Base-by-base conservation (phyloP, 371 early-diverging fungal species). In the Nematocida major region DNA sequence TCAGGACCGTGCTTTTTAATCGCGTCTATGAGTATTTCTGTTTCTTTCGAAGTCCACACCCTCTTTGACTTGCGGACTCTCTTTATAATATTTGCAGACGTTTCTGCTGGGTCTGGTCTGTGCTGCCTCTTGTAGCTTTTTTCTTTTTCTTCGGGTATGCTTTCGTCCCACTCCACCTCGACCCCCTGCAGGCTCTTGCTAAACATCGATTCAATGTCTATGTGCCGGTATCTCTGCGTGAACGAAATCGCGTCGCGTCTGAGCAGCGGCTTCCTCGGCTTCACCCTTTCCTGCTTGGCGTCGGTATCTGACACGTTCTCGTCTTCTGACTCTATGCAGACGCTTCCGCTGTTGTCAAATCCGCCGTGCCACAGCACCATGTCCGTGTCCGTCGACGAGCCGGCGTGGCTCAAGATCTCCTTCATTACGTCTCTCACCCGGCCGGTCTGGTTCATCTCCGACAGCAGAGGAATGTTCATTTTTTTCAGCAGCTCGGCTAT, bases 31-130 rank as follows among this genome's bases (percentile, higher is more conserved):
- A 69, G 54, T 3, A 13, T 42, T 11, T 26, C 36, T 54, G 68
- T 32, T 47, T 69, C 69, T 59, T 42, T 32, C 5, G 36, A 18
- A 1, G 20, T 40, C 69, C 69, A 69, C 3, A 59, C 11, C 22
- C 48, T 54, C 26, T 54, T 57, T 50, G 26, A 49, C 32, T 65
- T 38, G 32, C 48, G n/a, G n/a, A n/a, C n/a, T n/a, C n/a, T n/a
- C n/a, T n/a, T n/a, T n/a, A n/a, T n/a, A n/a, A n/a, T n/a, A n/a
- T n/a, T n/a, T n/a, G n/a, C n/a, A n/a, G n/a, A n/a, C n/a, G n/a
- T n/a, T n/a, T n/a, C n/a, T n/a, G n/a, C n/a, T n/a, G n/a, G n/a
- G n/a, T n/a, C n/a, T n/a, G n/a, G n/a, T n/a, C n/a, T n/a, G n/a
- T n/a, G n/a, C n/a, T n/a, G n/a, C n/a, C 13, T 36, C 36, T 57